phyloP scores from a whole-genome alignment of 2,329 filamentous ascomycete species.

The Sporothrix inflata region DNA sequence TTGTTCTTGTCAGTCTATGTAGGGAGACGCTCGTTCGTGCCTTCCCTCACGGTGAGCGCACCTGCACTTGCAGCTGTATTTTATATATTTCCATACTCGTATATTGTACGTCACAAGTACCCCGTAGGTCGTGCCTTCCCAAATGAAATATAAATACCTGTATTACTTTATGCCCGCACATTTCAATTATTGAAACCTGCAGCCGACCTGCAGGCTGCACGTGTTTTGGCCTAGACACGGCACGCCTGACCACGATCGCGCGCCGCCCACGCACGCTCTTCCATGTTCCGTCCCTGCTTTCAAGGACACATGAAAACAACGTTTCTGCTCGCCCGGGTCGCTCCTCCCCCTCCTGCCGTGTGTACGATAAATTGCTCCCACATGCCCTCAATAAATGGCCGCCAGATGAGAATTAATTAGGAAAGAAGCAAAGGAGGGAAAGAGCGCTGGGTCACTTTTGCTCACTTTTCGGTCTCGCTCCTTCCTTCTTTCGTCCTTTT shows the following conservation, averaged over 20 bases:
- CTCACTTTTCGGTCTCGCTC: neutral
- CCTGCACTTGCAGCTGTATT: neutral
- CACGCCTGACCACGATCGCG: neutral
- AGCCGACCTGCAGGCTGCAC: neutral
- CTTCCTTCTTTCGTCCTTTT: neutral
- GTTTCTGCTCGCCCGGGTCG: neutral
- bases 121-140: neutral
- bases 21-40: neutral
- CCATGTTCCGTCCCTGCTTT: conserved; percentile 10
- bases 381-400: neutral
- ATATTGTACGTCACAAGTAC: neutral
- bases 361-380: conserved; percentile 11
- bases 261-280: neutral
- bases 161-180: neutral
- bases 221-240: neutral
- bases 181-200: neutral
- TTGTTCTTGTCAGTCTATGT: neutral
- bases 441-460: neutral
- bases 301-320: conserved; percentile 2
- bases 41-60: neutral
- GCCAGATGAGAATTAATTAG: too few relatives aligned
- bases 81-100: neutral
- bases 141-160: conserved; percentile 4
- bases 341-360: conserved; percentile 4
- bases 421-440: neutral